A percentile compares a stretch with the other conserved stretches of the same genome.
These are phyloP conservation scores for Pestalotiopsis fici DNA, from an alignment of 2,329 filamentous ascomycete species.

Conservation along the genomic window DNA sequence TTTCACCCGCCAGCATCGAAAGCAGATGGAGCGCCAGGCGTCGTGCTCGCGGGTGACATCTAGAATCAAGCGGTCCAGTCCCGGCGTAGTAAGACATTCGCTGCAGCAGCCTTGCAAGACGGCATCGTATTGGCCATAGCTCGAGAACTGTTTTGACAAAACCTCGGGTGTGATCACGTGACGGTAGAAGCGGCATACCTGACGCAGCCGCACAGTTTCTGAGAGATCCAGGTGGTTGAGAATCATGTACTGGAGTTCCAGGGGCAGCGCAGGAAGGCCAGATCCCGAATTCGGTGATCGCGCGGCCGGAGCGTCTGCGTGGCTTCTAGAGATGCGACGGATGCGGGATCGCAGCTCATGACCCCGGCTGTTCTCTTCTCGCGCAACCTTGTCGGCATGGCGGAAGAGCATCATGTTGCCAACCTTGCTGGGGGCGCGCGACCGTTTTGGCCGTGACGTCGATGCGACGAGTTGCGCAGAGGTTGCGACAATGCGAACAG, in stretches of 20 bases:
- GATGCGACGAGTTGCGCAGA: background rate
- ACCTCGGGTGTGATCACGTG: slow-evolving; percentile 26
- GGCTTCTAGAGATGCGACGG: background rate
- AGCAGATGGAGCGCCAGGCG: slow-evolving; percentile 29
- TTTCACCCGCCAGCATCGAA: slow-evolving; percentile 27
- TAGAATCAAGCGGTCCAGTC: slow-evolving; percentile 25
- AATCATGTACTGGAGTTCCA: slow-evolving; percentile 29
- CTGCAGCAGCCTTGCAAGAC: slow-evolving; percentile 23
- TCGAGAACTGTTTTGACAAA: slow-evolving; percentile 22
- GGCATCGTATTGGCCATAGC: slow-evolving; percentile 16
- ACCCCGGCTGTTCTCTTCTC: background rate
- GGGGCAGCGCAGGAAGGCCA: slow-evolving; percentile 20
- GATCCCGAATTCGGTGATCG: background rate
- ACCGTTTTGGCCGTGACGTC: background rate
- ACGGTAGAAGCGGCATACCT: slow-evolving; percentile 21
- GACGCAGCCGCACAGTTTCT: slow-evolving; percentile 23
- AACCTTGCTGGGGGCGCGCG: background rate
- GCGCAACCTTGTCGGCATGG: background rate
- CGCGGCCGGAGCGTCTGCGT: background rate
- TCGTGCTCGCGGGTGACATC: slow-evolving; percentile 18
- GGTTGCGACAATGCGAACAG: background rate
- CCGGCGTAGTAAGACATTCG: slow-evolving; percentile 26
- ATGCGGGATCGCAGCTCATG: background rate
- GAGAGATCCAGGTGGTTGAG: slow-evolving; percentile 24
- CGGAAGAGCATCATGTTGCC: background rate